Percentiles rank a stretch among this genome's conserved stretches.
These are phyloP conservation scores for Pseudocercospora cruenta DNA, from an alignment of 2,329 filamentous ascomycete species.

Conservation along the genomic window DNA sequence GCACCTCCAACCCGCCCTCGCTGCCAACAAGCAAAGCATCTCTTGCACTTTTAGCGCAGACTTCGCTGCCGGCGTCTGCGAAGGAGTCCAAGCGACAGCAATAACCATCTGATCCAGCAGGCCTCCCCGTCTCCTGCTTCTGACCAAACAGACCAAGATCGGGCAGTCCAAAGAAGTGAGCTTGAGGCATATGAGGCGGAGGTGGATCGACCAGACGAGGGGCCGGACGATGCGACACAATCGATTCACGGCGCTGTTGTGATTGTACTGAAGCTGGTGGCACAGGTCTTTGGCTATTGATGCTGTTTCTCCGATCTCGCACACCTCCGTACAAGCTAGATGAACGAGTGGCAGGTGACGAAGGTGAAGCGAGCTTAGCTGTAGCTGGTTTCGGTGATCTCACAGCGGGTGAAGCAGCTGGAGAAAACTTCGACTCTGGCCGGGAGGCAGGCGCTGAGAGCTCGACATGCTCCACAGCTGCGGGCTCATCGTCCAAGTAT, in stretches of 20 bases:
- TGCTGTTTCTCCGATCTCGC: conserved; percentile 18
- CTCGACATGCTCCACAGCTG: conserved; percentile 21
- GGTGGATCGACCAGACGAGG: conserved; percentile 35
- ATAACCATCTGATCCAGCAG: conserved; percentile 60
- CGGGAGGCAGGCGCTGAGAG: conserved; percentile 6
- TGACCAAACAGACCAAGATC: conserved; percentile 34
- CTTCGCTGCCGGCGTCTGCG: conserved; percentile 51
- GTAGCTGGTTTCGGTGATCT: conserved; percentile 22
- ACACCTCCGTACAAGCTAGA: conserved; percentile 17
- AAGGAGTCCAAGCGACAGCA: conserved; percentile 82
- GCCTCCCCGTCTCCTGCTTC: conserved; percentile 40
- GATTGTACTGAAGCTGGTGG: conserved; percentile 9
- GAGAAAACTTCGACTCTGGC: conserved; percentile 10
- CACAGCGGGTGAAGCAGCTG: conserved; percentile 14
- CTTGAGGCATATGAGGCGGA: conserved; percentile 41
- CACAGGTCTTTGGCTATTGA: not conserved
- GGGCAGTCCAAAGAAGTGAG: conserved; percentile 40
- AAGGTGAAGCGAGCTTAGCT: conserved; percentile 19
- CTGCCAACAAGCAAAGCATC: conserved; percentile 76
- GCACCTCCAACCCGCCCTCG: conserved; percentile 78
- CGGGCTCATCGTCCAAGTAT: conserved; percentile 26
- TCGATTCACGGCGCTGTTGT: conserved; percentile 29
- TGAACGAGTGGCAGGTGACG: conserved; percentile 16
- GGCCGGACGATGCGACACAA: conserved; percentile 22
- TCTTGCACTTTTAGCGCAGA: conserved; percentile 51